These are phyloP conservation scores for Xerocomus spinulosus DNA, from an alignment of 768 basidiomycete genomes.

Conservation along the genomic window DNA sequence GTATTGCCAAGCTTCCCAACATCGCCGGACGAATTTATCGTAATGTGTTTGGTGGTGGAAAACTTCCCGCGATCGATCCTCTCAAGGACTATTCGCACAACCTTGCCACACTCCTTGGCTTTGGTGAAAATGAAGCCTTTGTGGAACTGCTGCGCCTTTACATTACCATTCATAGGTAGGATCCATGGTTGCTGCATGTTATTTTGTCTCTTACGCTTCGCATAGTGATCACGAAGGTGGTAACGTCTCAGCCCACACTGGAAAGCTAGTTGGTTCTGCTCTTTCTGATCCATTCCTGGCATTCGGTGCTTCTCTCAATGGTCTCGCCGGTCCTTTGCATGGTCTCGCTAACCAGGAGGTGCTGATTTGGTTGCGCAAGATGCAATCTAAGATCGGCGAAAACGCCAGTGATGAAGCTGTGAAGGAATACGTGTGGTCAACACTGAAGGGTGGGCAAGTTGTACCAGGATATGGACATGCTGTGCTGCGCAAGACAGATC, in stretches of 20 bases:
- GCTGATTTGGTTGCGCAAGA: constrained; percentile 88
- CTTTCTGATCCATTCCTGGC: constrained; percentile 97
- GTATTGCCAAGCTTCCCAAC: constrained; percentile 95
- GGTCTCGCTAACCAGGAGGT: constrained; percentile 98
- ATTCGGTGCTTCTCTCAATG: constrained; percentile 88
- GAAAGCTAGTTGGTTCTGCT: constrained; percentile 90
- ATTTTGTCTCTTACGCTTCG: neutral
- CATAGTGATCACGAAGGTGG: constrained; percentile 94
- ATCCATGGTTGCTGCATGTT: neutral
- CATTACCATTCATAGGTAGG: constrained; percentile 89
- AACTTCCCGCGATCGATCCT: constrained; percentile 79
- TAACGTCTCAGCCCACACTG: constrained; percentile 94
- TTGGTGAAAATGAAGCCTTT: constrained; percentile 80
- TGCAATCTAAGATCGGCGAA: constrained; percentile 87
- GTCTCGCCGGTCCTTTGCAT: constrained; percentile 95
- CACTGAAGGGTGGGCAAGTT: constrained; percentile 89
- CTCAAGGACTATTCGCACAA: constrained; percentile 88
- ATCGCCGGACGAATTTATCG: constrained; percentile 92
- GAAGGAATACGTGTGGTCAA: constrained; percentile 92
- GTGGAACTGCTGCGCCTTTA: constrained; percentile 94
- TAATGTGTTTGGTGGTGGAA: constrained; percentile 84
- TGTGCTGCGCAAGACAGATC: constrained; percentile 86
- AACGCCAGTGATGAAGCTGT: constrained; percentile 82
- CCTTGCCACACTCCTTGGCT: constrained; percentile 85
- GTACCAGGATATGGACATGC: constrained; percentile 91